Percentiles rank a stretch among this genome's conserved stretches.
Conservation (phyloP, 768 basidiomycete species). For the Crucibulum laeve region DNA sequence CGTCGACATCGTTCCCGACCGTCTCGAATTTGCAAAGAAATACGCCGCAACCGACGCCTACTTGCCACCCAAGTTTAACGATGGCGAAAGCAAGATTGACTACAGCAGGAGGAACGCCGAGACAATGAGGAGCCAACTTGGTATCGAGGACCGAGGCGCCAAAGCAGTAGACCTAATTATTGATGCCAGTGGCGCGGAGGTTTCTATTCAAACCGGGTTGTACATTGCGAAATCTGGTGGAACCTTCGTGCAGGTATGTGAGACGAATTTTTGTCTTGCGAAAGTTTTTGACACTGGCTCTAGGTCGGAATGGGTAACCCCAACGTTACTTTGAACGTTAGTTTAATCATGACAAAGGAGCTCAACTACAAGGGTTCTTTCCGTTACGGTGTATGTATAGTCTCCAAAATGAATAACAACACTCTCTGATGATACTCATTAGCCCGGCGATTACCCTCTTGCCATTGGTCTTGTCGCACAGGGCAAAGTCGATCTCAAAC, state of each 20-base stretch:
- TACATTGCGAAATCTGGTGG: conserved; percentile 75
- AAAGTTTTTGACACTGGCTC: not conserved
- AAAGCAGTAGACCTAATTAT: conserved; percentile 80
- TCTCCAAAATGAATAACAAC: conserved; percentile 2
- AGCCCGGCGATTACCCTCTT: conserved; percentile 83
- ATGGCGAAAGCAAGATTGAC: conserved; percentile 61
- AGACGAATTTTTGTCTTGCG: conserved; percentile 3
- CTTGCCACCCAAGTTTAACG: conserved; percentile 52
- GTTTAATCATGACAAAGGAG: conserved; percentile 70
- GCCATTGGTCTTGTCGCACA: conserved; percentile 80
- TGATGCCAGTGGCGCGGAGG: conserved; percentile 91
- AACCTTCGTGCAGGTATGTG: conserved; percentile 64
- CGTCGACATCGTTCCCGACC: conserved; percentile 69
- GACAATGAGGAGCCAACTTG: conserved; percentile 59
- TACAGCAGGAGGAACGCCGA: conserved; percentile 74
- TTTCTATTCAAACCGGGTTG: conserved; percentile 84
- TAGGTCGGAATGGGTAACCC: conserved; percentile 87
- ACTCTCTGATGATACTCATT: conserved; percentile 4
- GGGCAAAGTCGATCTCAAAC: conserved; percentile 82
- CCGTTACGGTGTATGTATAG: conserved; percentile 68
- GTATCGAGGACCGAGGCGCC: conserved; percentile 66
- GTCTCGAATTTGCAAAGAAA: conserved; percentile 81
- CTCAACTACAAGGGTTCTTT: conserved; percentile 86
- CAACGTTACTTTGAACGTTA: conserved; percentile 71
- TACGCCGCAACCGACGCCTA: conserved; percentile 83